Evolutionary conservation across 2,329 filamentous ascomycete genomes (phyloP).

Genomic region (Diaporthe nobilis): DNA sequence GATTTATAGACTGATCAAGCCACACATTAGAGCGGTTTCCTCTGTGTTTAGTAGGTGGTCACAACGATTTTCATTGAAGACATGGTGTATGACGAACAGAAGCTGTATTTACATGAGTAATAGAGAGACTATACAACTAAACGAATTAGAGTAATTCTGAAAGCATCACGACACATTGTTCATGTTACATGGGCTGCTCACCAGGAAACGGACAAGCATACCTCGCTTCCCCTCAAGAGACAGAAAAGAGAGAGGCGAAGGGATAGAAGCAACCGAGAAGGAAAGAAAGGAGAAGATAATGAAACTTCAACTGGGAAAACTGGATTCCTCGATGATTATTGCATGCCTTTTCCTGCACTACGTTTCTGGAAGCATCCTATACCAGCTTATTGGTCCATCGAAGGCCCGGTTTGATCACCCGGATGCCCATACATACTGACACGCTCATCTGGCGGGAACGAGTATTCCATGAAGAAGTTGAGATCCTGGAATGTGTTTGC

Average conservation of each 20-base stretch:
- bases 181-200: background rate
- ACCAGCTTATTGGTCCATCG: background rate
- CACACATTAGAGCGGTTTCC: constrained; percentile 38
- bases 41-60: constrained; percentile 29
- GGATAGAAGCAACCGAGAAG: too few relatives aligned
- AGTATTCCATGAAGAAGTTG: constrained; percentile 7
- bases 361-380: too few relatives aligned
- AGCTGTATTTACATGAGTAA: background rate
- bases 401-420: background rate
- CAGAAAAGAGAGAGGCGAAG: background rate
- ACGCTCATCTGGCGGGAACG: background rate
- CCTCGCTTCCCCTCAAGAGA: background rate
- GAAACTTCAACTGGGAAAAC: too few relatives aligned
- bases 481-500: background rate
- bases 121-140: background rate
- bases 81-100: background rate
- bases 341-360: too few relatives aligned
- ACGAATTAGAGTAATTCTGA: background rate
- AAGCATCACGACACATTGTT: background rate
- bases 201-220: background rate
- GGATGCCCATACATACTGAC: constrained; percentile 10
- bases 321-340: too few relatives aligned
- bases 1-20: too few relatives aligned
- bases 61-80: constrained; percentile 4
- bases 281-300: too few relatives aligned